Conservation (phyloP, 305 asterid genomes). For the Solanum hybrid region DNA sequence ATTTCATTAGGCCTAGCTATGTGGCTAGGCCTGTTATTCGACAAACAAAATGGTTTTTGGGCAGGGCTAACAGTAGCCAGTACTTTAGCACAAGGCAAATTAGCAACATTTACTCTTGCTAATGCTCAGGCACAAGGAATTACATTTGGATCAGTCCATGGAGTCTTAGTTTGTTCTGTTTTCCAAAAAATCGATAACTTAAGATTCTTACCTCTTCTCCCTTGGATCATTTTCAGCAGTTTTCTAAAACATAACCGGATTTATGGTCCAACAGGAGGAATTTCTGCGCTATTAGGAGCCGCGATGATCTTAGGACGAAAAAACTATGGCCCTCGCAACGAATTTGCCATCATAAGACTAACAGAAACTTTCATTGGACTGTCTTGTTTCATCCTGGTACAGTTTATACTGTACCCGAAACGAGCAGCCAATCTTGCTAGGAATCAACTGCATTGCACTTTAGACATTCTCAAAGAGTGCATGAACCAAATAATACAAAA, state of each 20-base stretch:
- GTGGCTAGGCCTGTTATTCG: slow-evolving; percentile 40
- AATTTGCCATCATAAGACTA: slow-evolving; percentile 43
- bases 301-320: slow-evolving; percentile 56
- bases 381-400: slow-evolving; percentile 33
- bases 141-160: slow-evolving; percentile 60
- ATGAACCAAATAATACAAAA: slow-evolving; percentile 14
- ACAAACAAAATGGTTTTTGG: slow-evolving; percentile 55
- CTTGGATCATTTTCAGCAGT: slow-evolving; percentile 57
- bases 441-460: slow-evolving; percentile 24
- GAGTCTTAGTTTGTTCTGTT: slow-evolving; percentile 45
- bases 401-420: slow-evolving; percentile 41
- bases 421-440: slow-evolving; percentile 52
- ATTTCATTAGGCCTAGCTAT: slow-evolving; percentile 56
- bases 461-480: slow-evolving; percentile 32
- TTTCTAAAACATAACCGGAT: slow-evolving; percentile 49
- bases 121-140: slow-evolving; percentile 71
- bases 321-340: slow-evolving; percentile 24
- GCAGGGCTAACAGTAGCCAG: slow-evolving; percentile 69
- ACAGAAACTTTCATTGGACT: slow-evolving; percentile 53
- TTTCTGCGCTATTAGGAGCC: slow-evolving; percentile 64
- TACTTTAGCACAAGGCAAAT: slow-evolving; percentile 41
- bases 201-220: slow-evolving; percentile 53
- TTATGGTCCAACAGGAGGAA: slow-evolving; percentile 64
- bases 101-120: slow-evolving; percentile 47
- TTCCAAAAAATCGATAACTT: slow-evolving; percentile 21